Evolutionary conservation across 371 early-diverging fungal species (phyloP), one percentile per base, ranked within the genome.

Genomic region (Mucor piriformis): DNA sequence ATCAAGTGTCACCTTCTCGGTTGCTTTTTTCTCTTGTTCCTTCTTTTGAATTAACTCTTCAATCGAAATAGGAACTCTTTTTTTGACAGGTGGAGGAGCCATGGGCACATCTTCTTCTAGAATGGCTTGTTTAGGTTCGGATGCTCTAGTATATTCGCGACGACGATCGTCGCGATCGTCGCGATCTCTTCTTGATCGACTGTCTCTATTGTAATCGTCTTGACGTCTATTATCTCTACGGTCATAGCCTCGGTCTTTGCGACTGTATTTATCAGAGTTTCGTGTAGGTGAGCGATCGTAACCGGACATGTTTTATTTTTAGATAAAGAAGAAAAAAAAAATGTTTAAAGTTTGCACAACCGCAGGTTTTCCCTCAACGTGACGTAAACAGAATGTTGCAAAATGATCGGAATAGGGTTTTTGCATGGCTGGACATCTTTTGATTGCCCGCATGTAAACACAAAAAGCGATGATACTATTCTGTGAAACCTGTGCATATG

Each of bases 21-120:
- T 72, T 33, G 62, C 69, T 35, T 64, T 64, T 33, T 72, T 75
- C 49, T 90, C 87, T 48, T 80, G 77, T 50, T 84, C 76, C 54
- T 87, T 86, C 57, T 86, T 83, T 53, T 80, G 76, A 53, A 92
- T 59, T 7, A 92, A 73, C 42, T 92, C 92, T 62, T 92, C 91
- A 34, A 92, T 73, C 0, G 91, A 90, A 27, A 92, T 67, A 8
- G 92, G 92, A 0, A 83, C 84, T 52, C 74, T 70, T 51, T 80
- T 81, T n/a, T 72, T 72, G 16, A 61, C 53, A 18, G 12, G 24
- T 4, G 15, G 24, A 42, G 61, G 35, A 20, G 50, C 16, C 50
- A 56, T 61, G 18, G 52, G 46, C 3, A 50, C 55, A 13, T 69
- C 58, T 42, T 65, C 50, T 12, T 70, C 69, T 32, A 61, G 27